These are phyloP conservation scores for Starmerella vaccinii DNA, from an alignment of 805 yeast species.

Conservation along the genomic window DNA sequence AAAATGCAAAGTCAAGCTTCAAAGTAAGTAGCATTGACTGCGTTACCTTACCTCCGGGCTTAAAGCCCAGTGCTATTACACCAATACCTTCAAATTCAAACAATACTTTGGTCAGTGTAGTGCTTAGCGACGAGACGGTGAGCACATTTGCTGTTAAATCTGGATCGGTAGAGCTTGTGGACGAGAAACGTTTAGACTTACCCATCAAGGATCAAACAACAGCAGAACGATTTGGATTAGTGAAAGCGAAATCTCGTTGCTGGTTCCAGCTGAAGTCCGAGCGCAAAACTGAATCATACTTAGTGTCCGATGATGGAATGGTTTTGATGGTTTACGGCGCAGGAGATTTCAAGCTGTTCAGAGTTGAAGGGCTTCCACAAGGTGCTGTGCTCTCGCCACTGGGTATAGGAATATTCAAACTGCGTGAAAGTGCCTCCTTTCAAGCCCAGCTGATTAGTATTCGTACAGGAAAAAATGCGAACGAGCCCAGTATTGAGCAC, in stretches of 20 bases:
- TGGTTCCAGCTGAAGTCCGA: neutral
- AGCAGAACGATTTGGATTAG: neutral
- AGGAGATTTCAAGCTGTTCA: neutral
- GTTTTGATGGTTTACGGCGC: neutral
- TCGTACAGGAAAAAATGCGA: neutral
- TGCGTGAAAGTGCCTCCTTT: neutral
- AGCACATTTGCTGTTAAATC: neutral
- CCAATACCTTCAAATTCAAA: too few relatives aligned
- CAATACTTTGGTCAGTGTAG: neutral
- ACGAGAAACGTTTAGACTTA: slow-evolving; percentile 1
- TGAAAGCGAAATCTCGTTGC: neutral
- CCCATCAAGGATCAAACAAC: neutral
- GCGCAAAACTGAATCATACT: neutral
- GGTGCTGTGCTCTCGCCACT: neutral
- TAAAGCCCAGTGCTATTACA: neutral
- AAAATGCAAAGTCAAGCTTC: neutral
- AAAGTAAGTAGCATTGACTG: neutral
- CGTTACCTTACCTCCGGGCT: neutral
- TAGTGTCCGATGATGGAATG: neutral
- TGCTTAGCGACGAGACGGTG: slow-evolving; percentile 2
- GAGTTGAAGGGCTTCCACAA: neutral
- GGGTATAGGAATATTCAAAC: neutral
- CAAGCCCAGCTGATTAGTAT: neutral
- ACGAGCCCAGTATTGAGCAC: neutral
- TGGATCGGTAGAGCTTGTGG: neutral